Evolutionary conservation across 1,284 basidiomycete species (phyloP).

Genomic region (Boletellus dicymbophilus): DNA sequence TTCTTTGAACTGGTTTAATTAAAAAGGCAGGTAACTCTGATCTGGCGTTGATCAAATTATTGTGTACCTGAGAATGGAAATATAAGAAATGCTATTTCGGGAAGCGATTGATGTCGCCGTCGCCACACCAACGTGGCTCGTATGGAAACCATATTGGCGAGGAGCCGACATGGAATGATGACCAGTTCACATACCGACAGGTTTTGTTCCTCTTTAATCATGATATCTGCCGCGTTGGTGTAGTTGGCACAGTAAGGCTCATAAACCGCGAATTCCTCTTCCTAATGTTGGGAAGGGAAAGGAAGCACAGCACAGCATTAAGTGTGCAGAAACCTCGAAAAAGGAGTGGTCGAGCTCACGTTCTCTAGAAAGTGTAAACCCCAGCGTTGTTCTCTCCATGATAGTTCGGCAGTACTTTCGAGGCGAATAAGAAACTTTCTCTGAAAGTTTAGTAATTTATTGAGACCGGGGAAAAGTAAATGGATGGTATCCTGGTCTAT

Average conservation of each 20-base stretch:
- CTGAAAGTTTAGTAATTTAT: conserved; percentile 96
- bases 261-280: conserved; percentile 93
- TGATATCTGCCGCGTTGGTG: conserved; percentile 82
- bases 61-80: conserved; percentile 52
- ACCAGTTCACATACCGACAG: conserved; percentile 64
- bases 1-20: conserved; percentile 89
- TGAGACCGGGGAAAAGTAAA: conserved; percentile 93
- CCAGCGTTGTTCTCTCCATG: conserved; percentile 91
- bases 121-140: conserved; percentile 40
- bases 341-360: conserved; percentile 50
- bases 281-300: conserved; percentile 61
- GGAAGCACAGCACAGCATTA: conserved; percentile 37
- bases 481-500: conserved; percentile 96
- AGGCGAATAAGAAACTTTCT: conserved; percentile 95
- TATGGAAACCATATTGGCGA: conserved; percentile 19
- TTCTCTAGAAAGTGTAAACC: conserved; percentile 80
- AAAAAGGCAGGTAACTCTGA: conserved; percentile 90
- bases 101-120: conserved; percentile 29
- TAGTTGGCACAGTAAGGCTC: conserved; percentile 99
- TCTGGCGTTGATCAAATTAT: conserved; percentile 79
- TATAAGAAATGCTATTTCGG: conserved; percentile 26
- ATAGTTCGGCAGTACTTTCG: conserved; percentile 80
- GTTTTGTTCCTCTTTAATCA: conserved; percentile 84
- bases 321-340: conserved; percentile 33
- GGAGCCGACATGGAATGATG: conserved; percentile 5